A percentile compares a stretch with the other conserved stretches of the same genome.
Conservation (phyloP, 2,329 filamentous ascomycete species). For the Aciculosporium take region DNA sequence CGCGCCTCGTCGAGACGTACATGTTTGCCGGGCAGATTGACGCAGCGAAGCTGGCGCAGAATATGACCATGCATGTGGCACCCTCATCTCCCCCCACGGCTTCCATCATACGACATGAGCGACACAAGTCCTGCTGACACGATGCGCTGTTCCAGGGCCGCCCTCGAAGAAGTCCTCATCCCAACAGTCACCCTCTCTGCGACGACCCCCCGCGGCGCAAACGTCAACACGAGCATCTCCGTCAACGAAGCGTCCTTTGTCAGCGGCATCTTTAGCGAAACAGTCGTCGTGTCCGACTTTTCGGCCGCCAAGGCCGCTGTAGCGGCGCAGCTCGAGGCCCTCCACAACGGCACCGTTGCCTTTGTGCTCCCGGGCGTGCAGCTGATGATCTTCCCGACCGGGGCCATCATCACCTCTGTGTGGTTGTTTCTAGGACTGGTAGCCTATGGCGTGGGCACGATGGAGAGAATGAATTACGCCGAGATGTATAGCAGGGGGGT, state of each 20-base stretch:
- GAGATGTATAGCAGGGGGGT: conserved; percentile 41
- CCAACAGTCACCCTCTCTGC: conserved; percentile 54
- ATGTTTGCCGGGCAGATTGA: conserved; percentile 58
- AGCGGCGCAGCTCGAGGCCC: conserved; percentile 27
- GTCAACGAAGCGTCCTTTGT: conserved; percentile 59
- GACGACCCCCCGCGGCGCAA: conserved; percentile 33
- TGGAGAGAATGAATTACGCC: conserved; percentile 50
- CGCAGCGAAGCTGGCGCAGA: conserved; percentile 33
- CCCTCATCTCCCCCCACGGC: too few relatives aligned
- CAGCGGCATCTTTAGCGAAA: conserved; percentile 51
- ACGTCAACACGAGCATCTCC: conserved; percentile 49
- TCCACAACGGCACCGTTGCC: conserved; percentile 39
- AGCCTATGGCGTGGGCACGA: conserved; percentile 50
- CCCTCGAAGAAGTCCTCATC: conserved; percentile 49
- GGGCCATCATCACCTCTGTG: conserved; percentile 48
- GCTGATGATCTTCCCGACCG: conserved; percentile 55
- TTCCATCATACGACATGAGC: too few relatives aligned
- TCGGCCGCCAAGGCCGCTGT: conserved; percentile 35
- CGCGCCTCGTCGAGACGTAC: conserved; percentile 44
- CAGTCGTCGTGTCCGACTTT: conserved; percentile 37
- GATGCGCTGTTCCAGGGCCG: too few relatives aligned
- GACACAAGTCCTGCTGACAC: too few relatives aligned
- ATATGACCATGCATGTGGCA: conserved; percentile 49
- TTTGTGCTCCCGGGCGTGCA: conserved; percentile 57
- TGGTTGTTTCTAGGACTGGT: conserved; percentile 46